Base-by-base conservation (phyloP, 2,329 filamentous ascomycete genomes). In the Raffaelea arxii region DNA sequence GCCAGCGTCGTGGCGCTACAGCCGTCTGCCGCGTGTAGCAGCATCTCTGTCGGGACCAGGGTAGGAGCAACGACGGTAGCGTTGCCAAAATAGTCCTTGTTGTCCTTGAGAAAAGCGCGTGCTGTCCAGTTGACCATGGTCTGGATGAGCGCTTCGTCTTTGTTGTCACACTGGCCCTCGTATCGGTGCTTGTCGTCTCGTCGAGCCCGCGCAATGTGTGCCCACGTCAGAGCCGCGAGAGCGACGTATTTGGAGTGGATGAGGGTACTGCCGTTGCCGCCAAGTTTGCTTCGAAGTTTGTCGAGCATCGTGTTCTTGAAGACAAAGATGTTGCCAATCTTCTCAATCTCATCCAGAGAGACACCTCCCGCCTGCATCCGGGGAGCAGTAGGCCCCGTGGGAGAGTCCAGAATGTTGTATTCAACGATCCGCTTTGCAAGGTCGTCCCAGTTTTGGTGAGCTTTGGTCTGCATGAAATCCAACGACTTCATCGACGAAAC, bases 41-140 rank as follows among this genome's bases (percentile, higher is more conserved):
- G 53, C 9, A 52, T 52, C 4, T 46, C 25, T 5, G 56, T 54
- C 5, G 56, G 32, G 5, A 60, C 49, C 7, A 49, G 58, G 5
- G 62, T 65, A 14, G 62, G 58, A 1, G 62, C 62, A 6, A 67
- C 64, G n/a, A 65, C 56, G 1, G 65, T 66, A 1, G 66, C 64
- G 46, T 69, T 70, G 43, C 67, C 67, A 48, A 64, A 65, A 52
- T 70, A 69, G 38, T 61, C 57, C 7, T 58, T 55, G 16, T 59
- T 54, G 10, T 50, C 49, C 10, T 57, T 48, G 14, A 7, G 45
- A 46, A 66, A 65, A 0, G 64, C 64, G 4, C 65, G 59, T 39
- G 54, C 53, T 37, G 60, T 58, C 66, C 66, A 70, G 51, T 68
- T 68, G 5, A 67, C 66, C 44, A 66, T 67, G 36, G 67, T 66